Evolutionary conservation across 805 yeast genomes (phyloP).

Genomic region (Lachancea dasiensis): DNA sequence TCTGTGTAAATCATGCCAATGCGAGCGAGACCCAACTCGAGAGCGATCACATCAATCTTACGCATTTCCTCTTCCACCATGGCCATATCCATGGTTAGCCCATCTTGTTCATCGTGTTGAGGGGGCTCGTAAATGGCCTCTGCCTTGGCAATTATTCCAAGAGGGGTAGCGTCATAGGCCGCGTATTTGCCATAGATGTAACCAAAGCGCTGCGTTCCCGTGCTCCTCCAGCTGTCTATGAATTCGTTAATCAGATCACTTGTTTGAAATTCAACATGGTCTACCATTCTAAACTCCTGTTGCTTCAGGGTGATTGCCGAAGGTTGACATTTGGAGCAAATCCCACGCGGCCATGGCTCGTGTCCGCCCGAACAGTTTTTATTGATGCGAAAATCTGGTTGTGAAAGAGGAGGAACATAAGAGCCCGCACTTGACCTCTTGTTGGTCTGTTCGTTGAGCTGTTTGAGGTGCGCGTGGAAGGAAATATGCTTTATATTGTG

Average conservation of each 20-base stretch:
- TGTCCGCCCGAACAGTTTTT: conserved; percentile 70
- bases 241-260: conserved; percentile 70
- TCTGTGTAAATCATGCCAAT: conserved; percentile 90
- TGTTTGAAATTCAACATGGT: conserved; percentile 86
- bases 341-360: conserved; percentile 89
- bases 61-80: conserved; percentile 37
- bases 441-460: conserved; percentile 60
- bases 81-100: conserved; percentile 55
- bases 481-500: conserved; percentile 82
- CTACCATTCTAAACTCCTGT: conserved; percentile 92
- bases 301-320: conserved; percentile 88
- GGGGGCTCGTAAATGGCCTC: conserved; percentile 93
- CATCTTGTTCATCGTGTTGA: conserved; percentile 82
- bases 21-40: conserved; percentile 53
- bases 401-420: conserved; percentile 74
- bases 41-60: conserved; percentile 49
- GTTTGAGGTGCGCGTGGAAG: conserved; percentile 75
- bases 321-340: conserved; percentile 95
- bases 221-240: conserved; percentile 85
- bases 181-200: conserved; percentile 78
- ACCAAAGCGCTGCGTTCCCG: conserved; percentile 86
- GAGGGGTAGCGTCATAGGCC: conserved; percentile 64
- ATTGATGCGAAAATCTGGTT: conserved; percentile 61
- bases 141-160: conserved; percentile 90
- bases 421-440: conserved; percentile 54